Base-by-base conservation (phyloP, 441 rosid species). In the Metrosideros polymorpha region DNA sequence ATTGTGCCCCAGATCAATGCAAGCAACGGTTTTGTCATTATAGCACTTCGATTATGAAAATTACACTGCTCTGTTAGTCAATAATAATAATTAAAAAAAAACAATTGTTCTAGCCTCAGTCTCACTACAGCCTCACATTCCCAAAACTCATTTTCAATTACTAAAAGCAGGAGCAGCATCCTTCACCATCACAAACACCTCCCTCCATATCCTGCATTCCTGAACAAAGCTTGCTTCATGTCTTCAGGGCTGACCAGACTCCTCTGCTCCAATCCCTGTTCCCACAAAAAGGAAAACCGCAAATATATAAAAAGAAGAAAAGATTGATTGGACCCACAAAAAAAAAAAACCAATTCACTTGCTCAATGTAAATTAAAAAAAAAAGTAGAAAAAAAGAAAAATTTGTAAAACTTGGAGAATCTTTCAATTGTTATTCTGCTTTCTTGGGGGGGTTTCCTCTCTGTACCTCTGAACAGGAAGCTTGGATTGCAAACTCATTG, bases 161-260 rank as follows among this genome's bases (percentile, higher is more conserved):
- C 79, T 35, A 39, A 71, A 71, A 39, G 47, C 79, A 39, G 77
- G 42, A 35, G 45, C 45, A 35, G 45, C 45, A 66, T 66, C 79
- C 79, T 71, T 39, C 79, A 12, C 79, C 47, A 35, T 71, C 47
- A 71, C 79, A 71, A 39, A 13, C 79, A 71, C 79, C 43, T 84
- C 83, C 87, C 61, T 79, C 89, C 86, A 51, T 85, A 84, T n/a
- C 86, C 89, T n/a, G 89, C 89, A 85, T 79, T 87, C 66, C 86
- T 54, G 71, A 87, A 87, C 39, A 87, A 61, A 49, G 86, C 85
- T 82, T 87, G 89, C 85, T 87, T 87, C 63, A 87, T 59, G 19
- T 79, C 85, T 32, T 85, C 84, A 9, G 82, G 27, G 53, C 51
- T 85, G 43, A n/a, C 30, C 57, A 56, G 29, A 12, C 22, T 45